Conservation (phyloP, 192 early-diverging fungal species). For the Spizellomyces punctatus region DNA sequence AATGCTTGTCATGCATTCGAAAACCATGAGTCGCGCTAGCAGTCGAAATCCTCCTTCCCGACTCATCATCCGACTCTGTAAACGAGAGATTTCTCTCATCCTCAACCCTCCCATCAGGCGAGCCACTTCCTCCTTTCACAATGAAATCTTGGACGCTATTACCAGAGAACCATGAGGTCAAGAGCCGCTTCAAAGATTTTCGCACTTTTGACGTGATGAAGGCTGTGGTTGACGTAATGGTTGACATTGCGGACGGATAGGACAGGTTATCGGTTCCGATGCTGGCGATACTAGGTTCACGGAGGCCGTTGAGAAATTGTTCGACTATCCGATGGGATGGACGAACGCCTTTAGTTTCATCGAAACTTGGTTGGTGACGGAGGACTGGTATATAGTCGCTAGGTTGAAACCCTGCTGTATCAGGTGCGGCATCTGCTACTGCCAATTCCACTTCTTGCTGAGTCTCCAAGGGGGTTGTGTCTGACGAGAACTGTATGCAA, state of each 20-base stretch:
- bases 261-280: not conserved
- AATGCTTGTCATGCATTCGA: constrained; percentile 19
- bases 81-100: no score
- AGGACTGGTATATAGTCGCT: not conserved
- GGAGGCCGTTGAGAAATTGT: not conserved
- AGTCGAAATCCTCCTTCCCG: no score
- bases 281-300: constrained; percentile 8
- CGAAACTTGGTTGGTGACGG: not conserved
- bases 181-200: constrained; percentile 13
- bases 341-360: no score
- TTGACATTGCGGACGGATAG: constrained; percentile 25
- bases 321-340: not conserved
- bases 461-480: constrained; percentile 15
- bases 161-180: constrained; percentile 21
- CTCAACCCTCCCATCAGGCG: no score
- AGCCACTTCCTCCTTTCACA: constrained; percentile 1
- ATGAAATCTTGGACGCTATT: constrained; percentile 35
- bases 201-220: constrained; percentile 9
- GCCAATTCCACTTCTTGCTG: constrained; percentile 18
- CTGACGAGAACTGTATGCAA: constrained; percentile 6
- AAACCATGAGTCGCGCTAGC: not conserved
- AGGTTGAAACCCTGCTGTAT: not conserved
- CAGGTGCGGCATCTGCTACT: constrained; percentile 9
- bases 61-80: no score
- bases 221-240: constrained; percentile 2